A percentile compares a stretch with the other conserved stretches of the same genome.
Conservation (phyloP, 108 stramenopile species). For the Asterionellopsis glacialis region DNA sequence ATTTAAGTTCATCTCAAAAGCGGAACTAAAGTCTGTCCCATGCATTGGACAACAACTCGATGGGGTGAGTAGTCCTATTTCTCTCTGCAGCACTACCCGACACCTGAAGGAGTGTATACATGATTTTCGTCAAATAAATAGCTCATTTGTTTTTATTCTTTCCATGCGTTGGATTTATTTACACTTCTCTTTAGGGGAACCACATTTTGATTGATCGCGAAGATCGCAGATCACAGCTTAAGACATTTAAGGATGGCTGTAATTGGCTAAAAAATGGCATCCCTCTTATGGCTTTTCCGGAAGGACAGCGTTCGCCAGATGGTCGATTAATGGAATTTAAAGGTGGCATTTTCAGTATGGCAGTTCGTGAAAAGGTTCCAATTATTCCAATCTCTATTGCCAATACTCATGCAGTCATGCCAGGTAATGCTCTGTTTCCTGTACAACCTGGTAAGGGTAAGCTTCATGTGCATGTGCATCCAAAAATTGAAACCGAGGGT, state of each 20-base stretch:
- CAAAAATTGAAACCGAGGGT: conserved; percentile 50
- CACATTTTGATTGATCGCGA: conserved; percentile 76
- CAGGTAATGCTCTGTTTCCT: conserved; percentile 46
- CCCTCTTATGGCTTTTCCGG: conserved; percentile 83
- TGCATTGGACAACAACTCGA: conserved; percentile 69
- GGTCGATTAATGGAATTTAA: conserved; percentile 80
- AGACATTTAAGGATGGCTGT: conserved; percentile 65
- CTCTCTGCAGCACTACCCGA: no score
- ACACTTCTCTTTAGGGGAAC: conserved; percentile 66
- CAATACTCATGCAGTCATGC: conserved; percentile 79
- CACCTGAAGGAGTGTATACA: not conserved
- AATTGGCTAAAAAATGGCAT: conserved; percentile 58
- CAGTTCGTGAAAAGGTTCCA: conserved; percentile 67
- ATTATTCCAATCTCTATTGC: conserved; percentile 71
- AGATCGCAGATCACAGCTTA: conserved; percentile 67
- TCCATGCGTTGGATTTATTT: no score
- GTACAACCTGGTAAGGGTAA: conserved; percentile 63
- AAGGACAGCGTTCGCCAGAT: conserved; percentile 64
- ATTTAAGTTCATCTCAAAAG: conserved; percentile 86
- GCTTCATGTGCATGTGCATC: conserved; percentile 70
- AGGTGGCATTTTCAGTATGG: conserved; percentile 72
- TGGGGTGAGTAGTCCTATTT: conserved; percentile 56
- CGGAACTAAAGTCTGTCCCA: conserved; percentile 55
- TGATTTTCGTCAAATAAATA: not conserved
- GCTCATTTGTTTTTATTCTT: not conserved